Conservation (phyloP, 768 basidiomycete species). For the Termitomyces sp. region DNA sequence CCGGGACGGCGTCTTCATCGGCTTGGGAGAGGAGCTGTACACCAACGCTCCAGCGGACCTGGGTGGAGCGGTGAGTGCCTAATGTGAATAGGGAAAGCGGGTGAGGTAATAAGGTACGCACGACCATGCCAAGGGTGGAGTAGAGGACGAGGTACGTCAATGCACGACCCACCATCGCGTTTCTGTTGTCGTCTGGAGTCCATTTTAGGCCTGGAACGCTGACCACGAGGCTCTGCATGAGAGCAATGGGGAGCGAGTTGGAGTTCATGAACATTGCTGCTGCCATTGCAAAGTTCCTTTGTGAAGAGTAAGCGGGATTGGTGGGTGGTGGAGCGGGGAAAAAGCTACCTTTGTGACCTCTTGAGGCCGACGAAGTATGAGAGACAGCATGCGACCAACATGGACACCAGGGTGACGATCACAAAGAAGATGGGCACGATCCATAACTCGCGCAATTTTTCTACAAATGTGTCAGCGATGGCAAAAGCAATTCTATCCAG, state of each 20-base stretch:
- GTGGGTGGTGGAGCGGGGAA: neutral
- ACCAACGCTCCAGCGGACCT: slow-evolving; percentile 84
- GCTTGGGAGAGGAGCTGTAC: slow-evolving; percentile 13
- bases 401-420: slow-evolving; percentile 70
- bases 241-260: slow-evolving; percentile 91
- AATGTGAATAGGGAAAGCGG: neutral
- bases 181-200: slow-evolving; percentile 73
- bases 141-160: slow-evolving; percentile 89
- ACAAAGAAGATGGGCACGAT: slow-evolving; percentile 84
- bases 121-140: slow-evolving; percentile 94
- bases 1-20: slow-evolving; percentile 2
- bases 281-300: slow-evolving; percentile 74
- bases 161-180: slow-evolving; percentile 90
- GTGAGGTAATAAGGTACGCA: slow-evolving; percentile 22
- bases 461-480: slow-evolving; percentile 24
- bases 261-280: slow-evolving; percentile 92
- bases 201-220: slow-evolving; percentile 83
- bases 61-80: neutral
- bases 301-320: neutral
- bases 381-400: slow-evolving; percentile 59
- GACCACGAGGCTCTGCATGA: slow-evolving; percentile 87
- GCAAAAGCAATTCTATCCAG: too few relatives aligned
- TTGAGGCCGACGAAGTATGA: slow-evolving; percentile 64
- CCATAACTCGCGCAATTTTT: slow-evolving; percentile 80
- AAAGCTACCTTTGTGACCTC: slow-evolving; percentile 68